Evolutionary conservation across 257 asterid genomes (phyloP), one percentile per base, ranked within the genome.

Genomic region (Plantago ovata): DNA sequence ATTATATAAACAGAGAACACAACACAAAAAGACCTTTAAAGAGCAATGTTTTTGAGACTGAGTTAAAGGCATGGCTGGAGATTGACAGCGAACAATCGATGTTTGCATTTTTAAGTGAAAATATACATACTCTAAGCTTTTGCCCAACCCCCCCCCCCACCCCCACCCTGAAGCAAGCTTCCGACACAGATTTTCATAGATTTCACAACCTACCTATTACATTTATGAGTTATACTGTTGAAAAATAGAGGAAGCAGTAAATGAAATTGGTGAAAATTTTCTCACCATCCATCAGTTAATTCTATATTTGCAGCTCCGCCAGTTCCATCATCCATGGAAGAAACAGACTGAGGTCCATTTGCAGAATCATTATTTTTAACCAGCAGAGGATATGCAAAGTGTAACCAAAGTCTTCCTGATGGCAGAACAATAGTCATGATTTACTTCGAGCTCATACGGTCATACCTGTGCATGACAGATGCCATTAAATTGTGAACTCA

Each of bases 211-310:
- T 93, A 93, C 97, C 99, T 93, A 68, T 61, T 57, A 66, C 57
- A 59, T 53, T 56, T 39, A 52, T 47, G 58, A 63, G 62, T 77
- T 70, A 67, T 54, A 52, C 64, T 48, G 63, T n/a, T 39, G 64
- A 42, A 59, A n/a, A 58, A 62, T 53, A 55, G 56, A 53, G 21
- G 43, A 49, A 38, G 20, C 16, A 62, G n/a, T 8, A 42, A 64
- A 68, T 49, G 55, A 66, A 21, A 39, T 62, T 60, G 38, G 53
- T 54, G 20, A 70, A 69, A 65, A 52, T n/a, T 63, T 71, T 69
- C 93, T 69, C 72, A 93, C 99, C 99, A 93, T 64, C 96, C 99
- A 75, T 89, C 99, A 36, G 99, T 93, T 75, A 89, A 66, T 69
- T 93, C 92, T 65, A 93, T 74, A 72, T 67, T 72, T 42, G 84